Percentiles rank a stretch among this genome's conserved stretches.
Evolutionary conservation across 2,329 filamentous ascomycete genomes (phyloP).

Genomic region (Exserohilum rostratum): DNA sequence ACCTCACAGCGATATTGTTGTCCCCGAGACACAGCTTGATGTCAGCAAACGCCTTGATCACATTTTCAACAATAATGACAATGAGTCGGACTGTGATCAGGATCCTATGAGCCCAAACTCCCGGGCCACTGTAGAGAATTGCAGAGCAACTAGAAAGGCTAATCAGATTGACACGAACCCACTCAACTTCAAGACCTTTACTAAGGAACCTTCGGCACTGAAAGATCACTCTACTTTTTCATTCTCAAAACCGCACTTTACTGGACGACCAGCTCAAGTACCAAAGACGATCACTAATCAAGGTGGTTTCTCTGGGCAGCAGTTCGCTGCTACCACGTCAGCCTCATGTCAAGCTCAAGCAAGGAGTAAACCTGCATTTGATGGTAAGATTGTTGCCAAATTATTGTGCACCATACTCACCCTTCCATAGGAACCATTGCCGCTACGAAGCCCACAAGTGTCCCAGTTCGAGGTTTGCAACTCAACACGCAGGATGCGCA

Average conservation of each 20-base stretch:
- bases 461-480: background rate
- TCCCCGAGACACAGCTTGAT: constrained; percentile 31
- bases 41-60: background rate
- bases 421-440: background rate
- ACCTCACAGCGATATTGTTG: constrained; percentile 22
- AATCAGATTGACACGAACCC: background rate
- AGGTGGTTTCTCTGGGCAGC: too few species aligned
- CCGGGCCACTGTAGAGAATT: constrained; percentile 7
- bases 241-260: background rate
- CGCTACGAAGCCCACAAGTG: background rate
- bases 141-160: background rate
- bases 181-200: background rate
- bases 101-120: constrained; percentile 4
- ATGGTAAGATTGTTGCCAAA: background rate
- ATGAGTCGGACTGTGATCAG: background rate
- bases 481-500: background rate
- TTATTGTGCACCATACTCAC: background rate
- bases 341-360: background rate
- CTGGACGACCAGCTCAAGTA: background rate
- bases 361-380: background rate
- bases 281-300: too few species aligned
- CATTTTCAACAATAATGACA: background rate
- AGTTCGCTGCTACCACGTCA: background rate
- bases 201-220: background rate
- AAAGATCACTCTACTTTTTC: background rate